These are phyloP conservation scores for Musa beccarii DNA, from an alignment of 176 grass and related monocot genomes.

Conservation along the genomic window DNA sequence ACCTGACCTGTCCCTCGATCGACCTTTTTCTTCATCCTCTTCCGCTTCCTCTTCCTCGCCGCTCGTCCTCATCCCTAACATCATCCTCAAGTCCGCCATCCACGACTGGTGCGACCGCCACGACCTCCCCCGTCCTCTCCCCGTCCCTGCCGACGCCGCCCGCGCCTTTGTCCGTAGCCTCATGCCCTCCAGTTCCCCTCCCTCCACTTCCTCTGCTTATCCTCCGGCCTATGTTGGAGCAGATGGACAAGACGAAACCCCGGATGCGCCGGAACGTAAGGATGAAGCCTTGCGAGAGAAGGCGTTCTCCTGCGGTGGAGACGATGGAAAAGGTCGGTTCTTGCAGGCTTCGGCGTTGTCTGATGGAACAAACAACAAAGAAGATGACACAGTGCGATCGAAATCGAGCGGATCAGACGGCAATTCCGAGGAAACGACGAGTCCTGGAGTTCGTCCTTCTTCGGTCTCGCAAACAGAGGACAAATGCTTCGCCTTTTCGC, in stretches of 20 bases:
- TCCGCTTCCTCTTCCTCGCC: conserved; percentile 1
- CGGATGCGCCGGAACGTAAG: not conserved
- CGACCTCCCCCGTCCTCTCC: conserved; percentile 19
- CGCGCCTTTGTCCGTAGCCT: conserved; percentile 16
- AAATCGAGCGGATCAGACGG: not conserved
- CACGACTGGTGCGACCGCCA: conserved; percentile 31
- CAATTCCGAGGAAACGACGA: not conserved
- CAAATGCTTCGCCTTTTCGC: conserved; percentile 15
- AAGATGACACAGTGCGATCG: not conserved
- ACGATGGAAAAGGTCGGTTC: not conserved
- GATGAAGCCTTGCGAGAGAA: not conserved
- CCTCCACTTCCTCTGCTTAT: not conserved
- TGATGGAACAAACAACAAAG: not conserved
- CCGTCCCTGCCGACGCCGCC: conserved; percentile 23
- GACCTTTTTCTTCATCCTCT: not conserved
- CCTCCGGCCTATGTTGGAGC: not conserved
- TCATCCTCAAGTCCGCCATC: conserved; percentile 32
- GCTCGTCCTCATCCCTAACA: conserved; percentile 33
- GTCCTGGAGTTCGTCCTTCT: not conserved
- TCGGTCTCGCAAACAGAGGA: not conserved
- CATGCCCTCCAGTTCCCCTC: conserved; percentile 7
- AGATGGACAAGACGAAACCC: not conserved
- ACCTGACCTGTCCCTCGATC: conserved; percentile 16
- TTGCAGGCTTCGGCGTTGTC: not conserved
- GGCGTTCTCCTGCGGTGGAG: not conserved